Conservation (phyloP, 2,329 filamentous ascomycete species). For the Exserohilum rostratum region DNA sequence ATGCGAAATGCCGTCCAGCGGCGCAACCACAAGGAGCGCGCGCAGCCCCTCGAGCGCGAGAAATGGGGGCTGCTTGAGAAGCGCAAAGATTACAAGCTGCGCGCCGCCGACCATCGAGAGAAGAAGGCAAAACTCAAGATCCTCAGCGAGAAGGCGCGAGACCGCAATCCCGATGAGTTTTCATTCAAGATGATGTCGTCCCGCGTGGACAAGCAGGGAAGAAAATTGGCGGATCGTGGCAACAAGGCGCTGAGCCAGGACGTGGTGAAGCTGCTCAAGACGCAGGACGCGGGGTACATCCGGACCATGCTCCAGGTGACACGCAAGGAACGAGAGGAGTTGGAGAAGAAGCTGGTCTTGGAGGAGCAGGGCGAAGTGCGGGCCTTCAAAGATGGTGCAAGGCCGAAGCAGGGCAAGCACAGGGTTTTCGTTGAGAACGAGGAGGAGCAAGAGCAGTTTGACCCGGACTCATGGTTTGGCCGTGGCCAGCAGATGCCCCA, state of each 20-base stretch:
- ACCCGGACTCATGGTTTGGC: constrained; percentile 50
- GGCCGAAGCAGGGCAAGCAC: constrained; percentile 34
- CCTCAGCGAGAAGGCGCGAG: constrained; percentile 64
- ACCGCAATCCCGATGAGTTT: constrained; percentile 71
- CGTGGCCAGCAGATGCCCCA: constrained; percentile 34
- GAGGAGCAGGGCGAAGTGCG: constrained; percentile 49
- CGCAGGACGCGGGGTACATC: constrained; percentile 68
- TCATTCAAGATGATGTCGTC: constrained; percentile 67
- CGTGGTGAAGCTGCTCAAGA: constrained; percentile 68
- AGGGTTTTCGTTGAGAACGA: constrained; percentile 51
- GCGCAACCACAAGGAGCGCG: constrained; percentile 87
- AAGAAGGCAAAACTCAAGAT: constrained; percentile 66
- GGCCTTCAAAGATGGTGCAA: constrained; percentile 44
- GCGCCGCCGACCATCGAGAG: constrained; percentile 66
- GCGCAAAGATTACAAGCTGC: constrained; percentile 79
- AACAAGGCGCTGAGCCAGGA: constrained; percentile 58
- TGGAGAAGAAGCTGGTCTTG: constrained; percentile 49
- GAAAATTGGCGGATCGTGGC: constrained; percentile 52
- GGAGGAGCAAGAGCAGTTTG: constrained; percentile 50
- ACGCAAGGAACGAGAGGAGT: constrained; percentile 59
- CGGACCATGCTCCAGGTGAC: constrained; percentile 63
- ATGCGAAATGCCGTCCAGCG: constrained; percentile 61
- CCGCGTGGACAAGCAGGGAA: constrained; percentile 54
- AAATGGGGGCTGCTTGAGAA: constrained; percentile 95
- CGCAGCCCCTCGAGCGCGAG: constrained; percentile 80